Conservation (phyloP, 441 rosid genomes). For the Adansonia madagascariensis region DNA sequence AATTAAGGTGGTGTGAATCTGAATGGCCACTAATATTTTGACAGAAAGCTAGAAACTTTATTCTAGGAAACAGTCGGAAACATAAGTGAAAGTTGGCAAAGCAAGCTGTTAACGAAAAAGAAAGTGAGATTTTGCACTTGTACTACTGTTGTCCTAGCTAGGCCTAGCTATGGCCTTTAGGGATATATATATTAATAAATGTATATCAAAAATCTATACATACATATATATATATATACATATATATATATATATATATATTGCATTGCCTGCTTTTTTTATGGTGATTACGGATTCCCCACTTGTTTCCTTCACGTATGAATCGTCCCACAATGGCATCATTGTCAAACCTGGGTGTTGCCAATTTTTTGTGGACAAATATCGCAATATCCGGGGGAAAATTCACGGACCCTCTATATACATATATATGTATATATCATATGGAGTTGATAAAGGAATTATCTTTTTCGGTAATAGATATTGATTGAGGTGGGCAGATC, state of each 20-base stretch:
- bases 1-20: background rate
- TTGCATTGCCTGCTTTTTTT: background rate
- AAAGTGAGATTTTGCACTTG: background rate
- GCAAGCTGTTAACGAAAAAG: background rate
- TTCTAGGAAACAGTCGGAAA: background rate
- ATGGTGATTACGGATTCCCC: background rate
- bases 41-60: background rate
- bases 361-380: background rate
- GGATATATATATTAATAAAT: too few species aligned
- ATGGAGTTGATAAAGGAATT: background rate
- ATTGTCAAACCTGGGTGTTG: background rate
- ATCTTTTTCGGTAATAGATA: background rate
- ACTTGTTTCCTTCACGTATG: background rate
- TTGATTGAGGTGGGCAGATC: background rate
- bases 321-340: background rate
- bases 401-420: background rate
- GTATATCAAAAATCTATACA: too few species aligned
- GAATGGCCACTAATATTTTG: background rate
- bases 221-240: too few species aligned
- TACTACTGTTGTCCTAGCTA: background rate
- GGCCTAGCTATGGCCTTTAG: background rate
- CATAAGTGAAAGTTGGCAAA: constrained; percentile 5
- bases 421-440: too few species aligned
- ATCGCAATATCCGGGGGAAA: background rate
- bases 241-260: too few species aligned